These are phyloP conservation scores for Hysterangium stoloniferum DNA, from an alignment of 768 basidiomycete genomes.

Conservation along the genomic window DNA sequence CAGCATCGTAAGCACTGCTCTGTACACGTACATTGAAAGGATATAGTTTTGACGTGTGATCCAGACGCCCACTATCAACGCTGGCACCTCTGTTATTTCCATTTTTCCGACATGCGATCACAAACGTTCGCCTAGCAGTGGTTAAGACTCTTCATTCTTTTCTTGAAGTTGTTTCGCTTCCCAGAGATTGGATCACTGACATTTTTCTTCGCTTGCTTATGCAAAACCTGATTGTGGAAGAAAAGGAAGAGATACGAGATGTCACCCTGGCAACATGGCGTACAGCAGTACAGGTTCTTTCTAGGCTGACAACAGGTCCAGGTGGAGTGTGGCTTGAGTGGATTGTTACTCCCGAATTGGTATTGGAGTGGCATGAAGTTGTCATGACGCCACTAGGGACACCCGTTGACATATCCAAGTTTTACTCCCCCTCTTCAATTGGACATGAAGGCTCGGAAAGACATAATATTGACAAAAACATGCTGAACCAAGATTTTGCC, in stretches of 20 bases:
- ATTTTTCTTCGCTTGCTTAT: slow-evolving; percentile 79
- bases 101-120: slow-evolving; percentile 95
- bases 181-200: slow-evolving; percentile 72
- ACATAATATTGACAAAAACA: slow-evolving; percentile 95
- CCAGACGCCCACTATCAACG: slow-evolving; percentile 69
- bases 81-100: slow-evolving; percentile 87
- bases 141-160: slow-evolving; percentile 84
- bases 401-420: slow-evolving; percentile 59
- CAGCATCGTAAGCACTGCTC: slow-evolving; percentile 58
- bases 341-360: slow-evolving; percentile 48
- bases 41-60: too few relatives aligned
- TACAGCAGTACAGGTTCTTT: slow-evolving; percentile 51
- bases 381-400: slow-evolving; percentile 87
- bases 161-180: slow-evolving; percentile 66
- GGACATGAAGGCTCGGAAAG: slow-evolving; percentile 44
- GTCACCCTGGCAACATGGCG: slow-evolving; percentile 70
- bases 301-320: slow-evolving; percentile 7
- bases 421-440: slow-evolving; percentile 54
- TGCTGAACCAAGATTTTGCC: slow-evolving; percentile 84
- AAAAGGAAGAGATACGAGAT: slow-evolving; percentile 74
- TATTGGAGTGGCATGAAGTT: slow-evolving; percentile 79
- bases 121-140: slow-evolving; percentile 87
- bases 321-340: slow-evolving; percentile 40
- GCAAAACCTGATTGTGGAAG: slow-evolving; percentile 91
- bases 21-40: too few relatives aligned